These are phyloP conservation scores for Trametes elegans DNA, from an alignment of 768 basidiomycete species.

Conservation along the genomic window DNA sequence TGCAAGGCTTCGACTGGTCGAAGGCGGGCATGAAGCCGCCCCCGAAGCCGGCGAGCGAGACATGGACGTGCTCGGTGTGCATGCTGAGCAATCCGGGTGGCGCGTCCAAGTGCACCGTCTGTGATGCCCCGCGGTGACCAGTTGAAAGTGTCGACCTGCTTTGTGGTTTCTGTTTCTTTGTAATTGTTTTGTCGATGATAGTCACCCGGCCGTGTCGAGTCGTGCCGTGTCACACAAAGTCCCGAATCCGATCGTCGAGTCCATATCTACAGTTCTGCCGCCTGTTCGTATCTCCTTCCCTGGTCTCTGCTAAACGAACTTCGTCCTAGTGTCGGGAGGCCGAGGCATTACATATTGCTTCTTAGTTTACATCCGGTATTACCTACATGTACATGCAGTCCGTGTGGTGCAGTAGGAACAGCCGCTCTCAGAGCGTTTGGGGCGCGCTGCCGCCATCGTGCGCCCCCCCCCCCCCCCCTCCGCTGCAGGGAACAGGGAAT, in stretches of 20 bases:
- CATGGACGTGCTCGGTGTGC: constrained; percentile 30
- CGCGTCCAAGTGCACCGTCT: constrained; percentile 47
- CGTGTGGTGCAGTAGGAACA: constrained; percentile 8
- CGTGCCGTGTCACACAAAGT: constrained; percentile 4
- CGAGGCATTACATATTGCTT: neutral
- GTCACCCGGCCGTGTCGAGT: neutral
- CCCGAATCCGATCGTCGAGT: constrained; percentile 3
- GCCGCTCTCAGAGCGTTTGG: neutral
- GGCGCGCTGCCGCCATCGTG: neutral
- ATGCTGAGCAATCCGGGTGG: constrained; percentile 44
- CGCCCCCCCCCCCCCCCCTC: too few species aligned
- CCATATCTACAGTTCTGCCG: neutral
- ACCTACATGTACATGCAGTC: constrained; percentile 22
- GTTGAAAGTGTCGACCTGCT: too few species aligned
- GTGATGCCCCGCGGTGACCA: constrained; percentile 38
- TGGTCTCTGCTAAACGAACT: neutral
- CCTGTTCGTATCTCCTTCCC: neutral
- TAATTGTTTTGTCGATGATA: constrained; percentile 8
- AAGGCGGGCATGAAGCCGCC: constrained; percentile 30
- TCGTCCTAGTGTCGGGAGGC: neutral
- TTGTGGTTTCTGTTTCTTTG: neutral
- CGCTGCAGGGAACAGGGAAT: too few species aligned
- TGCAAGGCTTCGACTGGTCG: constrained; percentile 30
- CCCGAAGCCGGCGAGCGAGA: constrained; percentile 9
- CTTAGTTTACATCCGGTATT: constrained; percentile 16